These are phyloP conservation scores for Clavispora santaluciae DNA, from an alignment of 805 yeast species.

Conservation along the genomic window DNA sequence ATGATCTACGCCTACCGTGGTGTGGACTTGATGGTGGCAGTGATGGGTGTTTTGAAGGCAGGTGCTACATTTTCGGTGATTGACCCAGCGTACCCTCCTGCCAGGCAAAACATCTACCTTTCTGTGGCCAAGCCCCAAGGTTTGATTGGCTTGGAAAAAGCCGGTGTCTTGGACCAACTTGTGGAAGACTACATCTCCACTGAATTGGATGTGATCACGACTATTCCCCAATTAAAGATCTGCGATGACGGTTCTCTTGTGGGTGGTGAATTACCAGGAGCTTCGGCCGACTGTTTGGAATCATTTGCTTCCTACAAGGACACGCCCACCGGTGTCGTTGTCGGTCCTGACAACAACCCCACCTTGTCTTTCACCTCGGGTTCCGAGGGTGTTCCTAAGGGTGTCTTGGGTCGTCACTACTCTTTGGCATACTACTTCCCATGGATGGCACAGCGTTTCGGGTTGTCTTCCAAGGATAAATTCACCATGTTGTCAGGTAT, in stretches of 20 bases:
- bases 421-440: constrained; percentile 96
- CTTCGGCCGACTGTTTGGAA: constrained; percentile 44
- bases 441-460: constrained; percentile 92
- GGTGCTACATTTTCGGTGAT: constrained; percentile 98
- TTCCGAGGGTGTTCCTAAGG: constrained; percentile 97
- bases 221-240: constrained; percentile 73
- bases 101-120: constrained; percentile 89
- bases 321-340: constrained; percentile 77
- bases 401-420: constrained; percentile 96
- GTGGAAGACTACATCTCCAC: constrained; percentile 74
- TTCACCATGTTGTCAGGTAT: constrained; percentile 98
- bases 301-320: constrained; percentile 43
- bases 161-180: constrained; percentile 72
- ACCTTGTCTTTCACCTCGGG: constrained; percentile 96
- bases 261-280: constrained; percentile 47
- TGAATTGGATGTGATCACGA: constrained; percentile 67
- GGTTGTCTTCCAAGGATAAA: constrained; percentile 70
- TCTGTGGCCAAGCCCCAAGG: constrained; percentile 93
- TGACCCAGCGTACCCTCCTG: constrained; percentile 99
- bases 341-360: constrained; percentile 97
- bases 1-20: constrained; percentile 98
- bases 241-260: constrained; percentile 66
- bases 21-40: constrained; percentile 94
- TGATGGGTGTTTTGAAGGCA: constrained; percentile 96
- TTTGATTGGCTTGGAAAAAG: constrained; percentile 82